Percentiles rank a stretch among this genome's conserved stretches.
phyloP scores from a whole-genome alignment of 2,329 filamentous ascomycete species.

The Alternaria novae-zelandiae region DNA sequence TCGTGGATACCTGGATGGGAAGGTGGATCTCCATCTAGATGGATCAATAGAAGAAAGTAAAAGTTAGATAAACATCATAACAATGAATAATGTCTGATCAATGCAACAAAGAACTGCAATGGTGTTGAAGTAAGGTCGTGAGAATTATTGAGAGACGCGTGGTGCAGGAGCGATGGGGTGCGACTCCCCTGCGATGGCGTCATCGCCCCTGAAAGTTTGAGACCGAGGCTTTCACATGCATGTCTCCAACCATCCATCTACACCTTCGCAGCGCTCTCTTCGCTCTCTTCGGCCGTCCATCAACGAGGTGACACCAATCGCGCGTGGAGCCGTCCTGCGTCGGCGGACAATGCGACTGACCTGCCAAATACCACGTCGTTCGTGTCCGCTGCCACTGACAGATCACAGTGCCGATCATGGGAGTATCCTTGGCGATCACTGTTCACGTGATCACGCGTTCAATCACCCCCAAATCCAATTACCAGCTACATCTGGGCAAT shows the following conservation, averaged over 20 bases:
- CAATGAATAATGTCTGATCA: not conserved
- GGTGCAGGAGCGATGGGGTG: not conserved
- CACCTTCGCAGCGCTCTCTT: no score
- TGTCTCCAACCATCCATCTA: not conserved
- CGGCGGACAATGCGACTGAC: not conserved
- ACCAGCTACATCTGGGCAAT: not conserved
- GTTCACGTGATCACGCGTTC: not conserved
- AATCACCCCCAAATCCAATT: not conserved
- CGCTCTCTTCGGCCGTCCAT: no score
- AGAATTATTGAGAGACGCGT: not conserved
- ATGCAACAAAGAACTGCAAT: not conserved
- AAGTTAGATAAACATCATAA: not conserved
- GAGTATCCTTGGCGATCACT: not conserved
- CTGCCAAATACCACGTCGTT: not conserved
- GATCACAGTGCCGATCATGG: not conserved
- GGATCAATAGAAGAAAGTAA: slow-evolving; percentile 6
- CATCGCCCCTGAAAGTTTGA: not conserved
- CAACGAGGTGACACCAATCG: not conserved
- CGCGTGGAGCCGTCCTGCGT: not conserved
- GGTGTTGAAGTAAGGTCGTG: not conserved
- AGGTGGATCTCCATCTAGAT: slow-evolving; percentile 60
- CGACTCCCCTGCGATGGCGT: slow-evolving; percentile 3
- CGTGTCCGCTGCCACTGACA: not conserved
- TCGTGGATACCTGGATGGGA: slow-evolving; percentile 71
- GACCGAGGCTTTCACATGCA: not conserved